Percentiles rank a stretch among this genome's conserved stretches.
These are phyloP conservation scores for Begonia loranthoides DNA, from an alignment of 306 rosid species.

Conservation along the genomic window DNA sequence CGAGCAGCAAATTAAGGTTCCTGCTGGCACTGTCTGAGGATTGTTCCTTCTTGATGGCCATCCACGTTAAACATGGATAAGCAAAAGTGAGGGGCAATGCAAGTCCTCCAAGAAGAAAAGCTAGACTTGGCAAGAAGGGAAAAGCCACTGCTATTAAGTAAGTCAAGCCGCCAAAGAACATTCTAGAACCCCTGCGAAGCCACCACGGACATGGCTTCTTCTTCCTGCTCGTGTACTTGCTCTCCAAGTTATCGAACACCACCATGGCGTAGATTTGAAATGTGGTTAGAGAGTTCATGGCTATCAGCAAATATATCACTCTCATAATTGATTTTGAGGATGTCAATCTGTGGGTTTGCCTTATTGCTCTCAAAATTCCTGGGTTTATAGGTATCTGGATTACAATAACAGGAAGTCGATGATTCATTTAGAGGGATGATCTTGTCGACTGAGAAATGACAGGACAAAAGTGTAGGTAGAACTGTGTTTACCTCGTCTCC, in stretches of 20 bases:
- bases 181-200: conserved; percentile 18
- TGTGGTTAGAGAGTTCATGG: conserved; percentile 19
- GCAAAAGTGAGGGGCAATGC: conserved; percentile 34
- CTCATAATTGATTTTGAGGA: conserved; percentile 17
- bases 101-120: conserved; percentile 25
- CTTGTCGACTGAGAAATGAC: too few relatives aligned
- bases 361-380: conserved; percentile 25
- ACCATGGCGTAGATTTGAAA: conserved; percentile 39
- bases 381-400: conserved; percentile 22
- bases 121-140: conserved; percentile 25
- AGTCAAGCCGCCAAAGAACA: conserved; percentile 14
- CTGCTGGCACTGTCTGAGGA: too few relatives aligned
- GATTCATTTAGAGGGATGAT: too few relatives aligned
- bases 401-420: too few relatives aligned
- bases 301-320: conserved; percentile 18
- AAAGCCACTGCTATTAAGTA: conserved; percentile 25
- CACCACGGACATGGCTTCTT: conserved; percentile 35
- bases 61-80: conserved; percentile 37
- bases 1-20: too few relatives aligned
- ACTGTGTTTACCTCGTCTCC: conserved; percentile 32
- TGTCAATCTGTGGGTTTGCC: conserved; percentile 5
- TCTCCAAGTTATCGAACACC: conserved; percentile 25
- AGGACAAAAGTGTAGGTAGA: too few relatives aligned
- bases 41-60: conserved; percentile 20
- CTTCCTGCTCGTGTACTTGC: conserved; percentile 19